Base-by-base conservation (phyloP, 2,329 filamentous ascomycete species). In the Hymenoscyphus scutula region DNA sequence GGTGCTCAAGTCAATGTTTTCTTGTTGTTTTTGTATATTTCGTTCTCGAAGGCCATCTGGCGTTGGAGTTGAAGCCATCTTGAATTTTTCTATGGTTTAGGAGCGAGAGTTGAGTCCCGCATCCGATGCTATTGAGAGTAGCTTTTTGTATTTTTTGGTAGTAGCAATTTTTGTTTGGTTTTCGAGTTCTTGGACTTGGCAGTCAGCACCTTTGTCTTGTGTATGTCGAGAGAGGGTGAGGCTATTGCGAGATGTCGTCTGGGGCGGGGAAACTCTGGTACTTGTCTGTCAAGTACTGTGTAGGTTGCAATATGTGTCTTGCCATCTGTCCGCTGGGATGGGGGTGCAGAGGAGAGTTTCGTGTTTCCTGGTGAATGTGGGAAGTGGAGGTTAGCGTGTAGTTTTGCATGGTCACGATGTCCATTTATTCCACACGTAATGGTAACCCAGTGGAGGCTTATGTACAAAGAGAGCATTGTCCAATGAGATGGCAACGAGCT, bases 21-120 rank as follows among this genome's bases (percentile, higher is more conserved):
- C 65, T 19, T 19, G 61, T 3, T 53, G 56, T 8, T 48, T 45
- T 27, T 62, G 54, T 30, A 62, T 57, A 56, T 65, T 61, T 57
- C 72, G 65, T 60, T 71, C 71, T 68, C 71, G 65, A 48, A 74
- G 66, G 25, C 69, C 70, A 11, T 66, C 64, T n/a, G 53, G 55
- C 29, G 54, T 54, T 23, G 59, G 38, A 48, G n/a, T 19, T 23
- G 41, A 48, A 3, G 45, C 19, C 11, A 53, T 56, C 25, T 45
- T 59, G 29, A 60, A 38, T 53, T 63, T 59, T 56, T 56, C 61
- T 68, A 69, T 70, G 32, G 58, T 19, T 59, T 55, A 34, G 23
- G 41, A 17, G 29, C 19, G 56, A 48, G 60, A 58, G 60, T 61
- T 61, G 65, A 57, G 41, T 58, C 59, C 57, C 38, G 60, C 59